Conservation (phyloP, 495 filamentous ascomycete genomes). For the Rusavskia elegans region DNA sequence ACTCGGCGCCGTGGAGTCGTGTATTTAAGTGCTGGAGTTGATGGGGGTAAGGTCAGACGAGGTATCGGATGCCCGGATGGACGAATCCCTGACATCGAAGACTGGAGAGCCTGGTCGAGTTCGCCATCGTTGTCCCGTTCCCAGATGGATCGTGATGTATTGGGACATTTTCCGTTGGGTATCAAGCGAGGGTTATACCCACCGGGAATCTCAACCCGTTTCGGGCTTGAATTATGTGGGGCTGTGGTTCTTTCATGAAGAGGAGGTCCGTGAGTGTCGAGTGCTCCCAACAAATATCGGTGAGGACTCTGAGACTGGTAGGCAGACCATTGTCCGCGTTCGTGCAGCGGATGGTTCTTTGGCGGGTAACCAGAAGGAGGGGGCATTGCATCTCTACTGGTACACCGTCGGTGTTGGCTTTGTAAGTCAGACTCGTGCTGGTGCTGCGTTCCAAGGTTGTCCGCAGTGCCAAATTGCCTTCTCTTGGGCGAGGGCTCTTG, state of each 20-base stretch:
- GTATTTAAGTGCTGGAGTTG: not conserved
- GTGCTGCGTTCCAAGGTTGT: not conserved
- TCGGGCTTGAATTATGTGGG: too few species aligned
- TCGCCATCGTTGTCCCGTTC: not conserved
- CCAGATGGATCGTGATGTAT: not conserved
- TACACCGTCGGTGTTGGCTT: not conserved
- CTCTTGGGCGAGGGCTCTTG: constrained; percentile 1
- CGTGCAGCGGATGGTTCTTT: not conserved
- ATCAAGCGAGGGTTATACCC: too few species aligned
- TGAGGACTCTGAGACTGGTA: too few species aligned
- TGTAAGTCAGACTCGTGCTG: not conserved
- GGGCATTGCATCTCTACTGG: constrained; percentile 11
- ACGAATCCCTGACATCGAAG: not conserved
- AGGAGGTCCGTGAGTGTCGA: too few species aligned
- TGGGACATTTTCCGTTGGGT: not conserved
- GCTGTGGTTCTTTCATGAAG: too few species aligned
- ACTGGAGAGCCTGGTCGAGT: not conserved
- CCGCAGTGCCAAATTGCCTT: not conserved
- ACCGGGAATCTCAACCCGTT: too few species aligned
- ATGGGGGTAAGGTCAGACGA: constrained; percentile 1
- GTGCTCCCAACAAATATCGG: too few species aligned
- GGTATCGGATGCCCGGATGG: not conserved
- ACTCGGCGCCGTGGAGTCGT: not conserved
- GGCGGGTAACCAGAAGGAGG: constrained; percentile 3
- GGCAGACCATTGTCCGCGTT: too few species aligned